Conservation (phyloP, 1,139 yeast genomes). For the Saccharomyces hybrid region DNA sequence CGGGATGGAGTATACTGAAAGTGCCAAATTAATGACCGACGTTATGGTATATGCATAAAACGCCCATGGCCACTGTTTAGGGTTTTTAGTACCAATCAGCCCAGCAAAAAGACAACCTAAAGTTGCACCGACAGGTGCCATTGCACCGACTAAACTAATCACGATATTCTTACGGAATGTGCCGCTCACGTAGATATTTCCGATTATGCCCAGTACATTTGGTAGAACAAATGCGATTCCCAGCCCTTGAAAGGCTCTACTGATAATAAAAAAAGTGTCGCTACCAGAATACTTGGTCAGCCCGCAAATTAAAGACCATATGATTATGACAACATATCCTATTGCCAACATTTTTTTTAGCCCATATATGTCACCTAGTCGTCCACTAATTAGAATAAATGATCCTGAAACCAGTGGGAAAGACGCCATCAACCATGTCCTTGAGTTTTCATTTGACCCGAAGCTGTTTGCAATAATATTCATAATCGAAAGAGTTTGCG, state of each 20-base stretch:
- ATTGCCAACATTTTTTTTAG: conserved; percentile 37
- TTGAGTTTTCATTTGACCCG: conserved; percentile 20
- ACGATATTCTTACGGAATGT: conserved; percentile 42
- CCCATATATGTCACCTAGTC: conserved; percentile 50
- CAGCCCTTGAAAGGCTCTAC: conserved; percentile 49
- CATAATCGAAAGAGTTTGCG: conserved; percentile 32
- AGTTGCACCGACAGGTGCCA: conserved; percentile 51
- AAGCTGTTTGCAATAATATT: conserved; percentile 27
- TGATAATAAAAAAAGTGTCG: conserved; percentile 42
- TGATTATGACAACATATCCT: conserved; percentile 41
- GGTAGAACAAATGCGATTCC: conserved; percentile 50
- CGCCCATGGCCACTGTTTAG: conserved; percentile 45
- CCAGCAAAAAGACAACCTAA: conserved; percentile 45
- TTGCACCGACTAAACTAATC: conserved; percentile 46
- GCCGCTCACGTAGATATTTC: conserved; percentile 41
- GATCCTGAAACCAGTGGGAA: conserved; percentile 52
- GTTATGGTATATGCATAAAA: conserved; percentile 42
- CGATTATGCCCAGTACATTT: conserved; percentile 46
- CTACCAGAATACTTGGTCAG: conserved; percentile 39
- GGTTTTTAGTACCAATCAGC: conserved; percentile 36
- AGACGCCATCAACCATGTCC: conserved; percentile 53
- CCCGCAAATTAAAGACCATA: conserved; percentile 46
- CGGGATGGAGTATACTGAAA: conserved; percentile 37
- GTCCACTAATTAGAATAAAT: conserved; percentile 45
- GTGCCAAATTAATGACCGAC: conserved; percentile 30